A percentile compares a stretch with the other conserved stretches of the same genome.
Evolutionary conservation across 208 protist species (phyloP).

Genomic region (Zelonia costaricensis): DNA sequence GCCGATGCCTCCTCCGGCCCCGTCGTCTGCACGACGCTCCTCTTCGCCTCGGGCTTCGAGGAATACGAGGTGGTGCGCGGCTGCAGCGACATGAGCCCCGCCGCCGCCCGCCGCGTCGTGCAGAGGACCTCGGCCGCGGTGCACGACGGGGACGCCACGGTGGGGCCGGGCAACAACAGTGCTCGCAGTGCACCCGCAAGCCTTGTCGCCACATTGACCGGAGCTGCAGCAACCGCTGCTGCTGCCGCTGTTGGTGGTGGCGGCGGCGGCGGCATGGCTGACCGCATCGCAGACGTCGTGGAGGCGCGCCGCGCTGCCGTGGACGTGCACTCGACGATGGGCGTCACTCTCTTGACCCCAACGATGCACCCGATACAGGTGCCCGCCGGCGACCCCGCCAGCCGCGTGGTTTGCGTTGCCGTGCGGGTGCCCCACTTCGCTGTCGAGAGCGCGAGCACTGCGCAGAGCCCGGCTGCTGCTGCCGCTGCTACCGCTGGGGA

Average conservation of each 20-base stretch:
- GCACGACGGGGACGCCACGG: not conserved
- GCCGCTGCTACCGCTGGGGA: no score
- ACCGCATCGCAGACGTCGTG: not conserved
- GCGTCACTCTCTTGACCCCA: slow-evolving; percentile 59
- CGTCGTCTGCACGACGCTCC: slow-evolving; percentile 54
- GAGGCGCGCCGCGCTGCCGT: slow-evolving; percentile 48
- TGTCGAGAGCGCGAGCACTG: no score
- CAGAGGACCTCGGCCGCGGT: slow-evolving; percentile 11
- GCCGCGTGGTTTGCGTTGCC: slow-evolving; percentile 20
- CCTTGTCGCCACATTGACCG: not conserved
- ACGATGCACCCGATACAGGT: slow-evolving; percentile 62
- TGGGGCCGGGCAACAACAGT: not conserved
- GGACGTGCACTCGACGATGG: slow-evolving; percentile 60
- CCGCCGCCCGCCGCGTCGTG: slow-evolving; percentile 66
- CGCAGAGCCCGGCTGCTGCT: not conserved
- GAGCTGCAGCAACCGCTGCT: not conserved
- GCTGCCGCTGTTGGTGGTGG: no score
- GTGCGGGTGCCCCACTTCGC: slow-evolving; percentile 25
- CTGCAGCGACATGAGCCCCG: slow-evolving; percentile 38
- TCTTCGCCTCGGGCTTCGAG: slow-evolving; percentile 78
- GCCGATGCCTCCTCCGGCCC: slow-evolving; percentile 3
- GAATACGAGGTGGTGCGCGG: slow-evolving; percentile 58
- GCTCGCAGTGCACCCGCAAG: not conserved
- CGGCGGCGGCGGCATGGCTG: not conserved
- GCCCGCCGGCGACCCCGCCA: slow-evolving; percentile 1